Percentiles rank a stretch among this genome's conserved stretches.
phyloP scores from a whole-genome alignment of 352 stramenopile species.

The Pythium scleroteichum region DNA sequence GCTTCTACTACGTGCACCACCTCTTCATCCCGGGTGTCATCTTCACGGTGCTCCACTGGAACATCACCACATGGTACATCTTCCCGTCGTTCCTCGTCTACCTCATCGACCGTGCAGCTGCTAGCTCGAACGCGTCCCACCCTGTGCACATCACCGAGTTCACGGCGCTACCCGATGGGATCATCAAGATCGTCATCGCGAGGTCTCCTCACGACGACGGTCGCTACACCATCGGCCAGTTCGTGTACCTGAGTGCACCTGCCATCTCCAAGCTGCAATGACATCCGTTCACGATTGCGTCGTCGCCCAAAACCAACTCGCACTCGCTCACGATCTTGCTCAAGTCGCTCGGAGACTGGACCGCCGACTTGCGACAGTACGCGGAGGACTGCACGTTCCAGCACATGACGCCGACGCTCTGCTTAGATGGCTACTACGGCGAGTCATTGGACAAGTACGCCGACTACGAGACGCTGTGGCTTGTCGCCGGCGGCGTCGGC shows the following conservation, averaged over 20 bases:
- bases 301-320: constrained; percentile 28
- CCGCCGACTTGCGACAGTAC: constrained; percentile 28
- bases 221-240: constrained; percentile 36
- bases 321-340: constrained; percentile 36
- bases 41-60: constrained; percentile 48
- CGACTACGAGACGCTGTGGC: neutral
- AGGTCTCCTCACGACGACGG: constrained; percentile 21
- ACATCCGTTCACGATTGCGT: constrained; percentile 51
- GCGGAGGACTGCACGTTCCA: constrained; percentile 31
- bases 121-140: constrained; percentile 24
- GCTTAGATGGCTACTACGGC: neutral
- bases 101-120: constrained; percentile 32
- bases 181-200: constrained; percentile 42
- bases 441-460: neutral
- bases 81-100: constrained; percentile 41
- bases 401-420: constrained; percentile 12
- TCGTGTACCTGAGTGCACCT: constrained; percentile 47
- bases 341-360: constrained; percentile 51
- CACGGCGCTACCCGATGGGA: constrained; percentile 20
- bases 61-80: constrained; percentile 34
- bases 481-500: neutral
- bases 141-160: constrained; percentile 31
- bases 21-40: constrained; percentile 39
- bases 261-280: constrained; percentile 48
- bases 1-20: constrained; percentile 46